Percentiles rank a stretch among this genome's conserved stretches.
Conservation (phyloP, 331 rosid species). For the Malus hybrid region DNA sequence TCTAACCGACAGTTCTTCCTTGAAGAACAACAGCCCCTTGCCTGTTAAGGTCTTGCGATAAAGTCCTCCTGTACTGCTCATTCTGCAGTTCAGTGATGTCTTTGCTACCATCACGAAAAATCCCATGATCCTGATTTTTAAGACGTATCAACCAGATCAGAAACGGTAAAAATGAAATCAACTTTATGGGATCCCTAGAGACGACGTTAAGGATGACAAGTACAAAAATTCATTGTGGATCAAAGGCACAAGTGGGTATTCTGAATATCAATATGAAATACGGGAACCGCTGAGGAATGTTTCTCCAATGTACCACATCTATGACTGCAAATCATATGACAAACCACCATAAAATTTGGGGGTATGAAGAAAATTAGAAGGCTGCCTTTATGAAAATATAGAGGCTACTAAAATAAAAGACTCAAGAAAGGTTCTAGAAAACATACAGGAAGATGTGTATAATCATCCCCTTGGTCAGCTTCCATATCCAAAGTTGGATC, state of each 20-base stretch:
- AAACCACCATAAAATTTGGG: neutral
- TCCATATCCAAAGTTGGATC: slow-evolving; percentile 99
- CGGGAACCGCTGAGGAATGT: neutral
- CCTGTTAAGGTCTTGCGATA: slow-evolving; percentile 93
- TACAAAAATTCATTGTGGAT: neutral
- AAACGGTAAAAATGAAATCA: neutral
- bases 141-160: slow-evolving; percentile 14
- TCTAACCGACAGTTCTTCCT: slow-evolving; percentile 76
- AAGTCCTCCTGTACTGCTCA: slow-evolving; percentile 57
- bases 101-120: slow-evolving; percentile 92
- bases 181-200: neutral
- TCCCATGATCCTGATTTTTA: slow-evolving; percentile 81
- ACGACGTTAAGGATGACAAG: neutral
- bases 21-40: slow-evolving; percentile 98
- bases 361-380: neutral
- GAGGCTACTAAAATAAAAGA: neutral
- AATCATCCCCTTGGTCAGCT: slow-evolving; percentile 98
- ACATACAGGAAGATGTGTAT: slow-evolving; percentile 92
- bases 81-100: slow-evolving; percentile 55
- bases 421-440: slow-evolving; percentile 17
- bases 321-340: neutral
- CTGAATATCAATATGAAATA: neutral
- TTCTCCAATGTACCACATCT: neutral
- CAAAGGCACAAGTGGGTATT: neutral
- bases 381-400: neutral